These are phyloP conservation scores for Scheffersomyces illinoinensis DNA, from an alignment of 1,139 yeast species.

Conservation along the genomic window DNA sequence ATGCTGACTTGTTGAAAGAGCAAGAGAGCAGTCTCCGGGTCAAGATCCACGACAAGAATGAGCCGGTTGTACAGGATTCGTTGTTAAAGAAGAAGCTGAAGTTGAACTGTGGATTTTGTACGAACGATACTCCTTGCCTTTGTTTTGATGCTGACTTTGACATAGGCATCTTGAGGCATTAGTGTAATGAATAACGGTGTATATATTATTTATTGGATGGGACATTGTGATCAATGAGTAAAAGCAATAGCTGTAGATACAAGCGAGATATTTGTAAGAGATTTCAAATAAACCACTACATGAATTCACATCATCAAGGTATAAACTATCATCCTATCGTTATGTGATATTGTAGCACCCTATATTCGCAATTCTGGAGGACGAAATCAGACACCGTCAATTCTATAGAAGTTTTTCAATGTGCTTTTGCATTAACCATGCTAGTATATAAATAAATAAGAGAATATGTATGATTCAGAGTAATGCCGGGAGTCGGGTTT, in stretches of 20 bases:
- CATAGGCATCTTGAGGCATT: conserved; percentile 2
- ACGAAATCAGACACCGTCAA: neutral
- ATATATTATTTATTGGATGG: neutral
- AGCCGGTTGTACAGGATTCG: neutral
- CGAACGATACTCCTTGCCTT: conserved; percentile 41
- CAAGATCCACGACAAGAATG: conserved; percentile 8
- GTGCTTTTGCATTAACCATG: neutral
- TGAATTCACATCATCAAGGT: too few relatives aligned
- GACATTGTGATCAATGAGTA: neutral
- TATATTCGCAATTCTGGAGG: too few relatives aligned
- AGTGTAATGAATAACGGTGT: neutral
- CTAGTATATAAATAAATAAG: neutral
- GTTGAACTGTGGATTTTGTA: conserved; percentile 44
- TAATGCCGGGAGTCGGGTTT: neutral
- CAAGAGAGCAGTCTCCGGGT: conserved; percentile 13
- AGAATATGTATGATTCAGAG: neutral
- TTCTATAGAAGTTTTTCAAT: neutral
- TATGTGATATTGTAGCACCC: too few relatives aligned
- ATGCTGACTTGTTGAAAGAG: conserved; percentile 1
- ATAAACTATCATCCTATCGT: too few relatives aligned
- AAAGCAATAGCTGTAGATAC: neutral
- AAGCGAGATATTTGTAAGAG: neutral
- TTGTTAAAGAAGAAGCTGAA: conserved; percentile 15
- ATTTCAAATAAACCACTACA: neutral
- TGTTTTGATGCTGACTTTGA: conserved; percentile 35